phyloP scores from a whole-genome alignment of 139 green algal species.

The Auxenochlorella pyrenoidosa region DNA sequence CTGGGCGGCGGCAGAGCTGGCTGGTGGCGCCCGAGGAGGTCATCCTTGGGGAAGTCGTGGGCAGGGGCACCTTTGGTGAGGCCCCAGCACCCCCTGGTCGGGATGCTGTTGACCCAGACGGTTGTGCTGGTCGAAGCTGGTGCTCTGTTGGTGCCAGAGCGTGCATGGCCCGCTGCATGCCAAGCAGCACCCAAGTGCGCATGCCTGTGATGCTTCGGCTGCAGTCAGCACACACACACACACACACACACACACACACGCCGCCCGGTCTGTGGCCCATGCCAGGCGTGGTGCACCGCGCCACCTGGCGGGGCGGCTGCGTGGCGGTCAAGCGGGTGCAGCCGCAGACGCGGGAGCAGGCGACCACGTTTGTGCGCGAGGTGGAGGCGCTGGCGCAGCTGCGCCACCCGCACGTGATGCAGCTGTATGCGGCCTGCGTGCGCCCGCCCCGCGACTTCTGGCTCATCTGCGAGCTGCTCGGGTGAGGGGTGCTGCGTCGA shows the following conservation, averaged over 20 bases:
- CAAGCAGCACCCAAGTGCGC: too few relatives aligned
- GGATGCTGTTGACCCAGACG: not conserved
- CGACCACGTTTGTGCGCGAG: constrained; percentile 81
- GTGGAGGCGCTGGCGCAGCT: constrained; percentile 58
- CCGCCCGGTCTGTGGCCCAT: not conserved
- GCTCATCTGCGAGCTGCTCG: constrained; percentile 81
- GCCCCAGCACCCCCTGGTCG: too few relatives aligned
- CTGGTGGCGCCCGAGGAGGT: constrained; percentile 54
- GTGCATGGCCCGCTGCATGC: too few relatives aligned
- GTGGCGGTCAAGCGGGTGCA: constrained; percentile 75
- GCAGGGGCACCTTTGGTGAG: constrained; percentile 61
- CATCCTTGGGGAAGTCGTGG: constrained; percentile 65
- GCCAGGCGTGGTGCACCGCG: constrained; percentile 69
- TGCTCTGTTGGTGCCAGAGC: too few relatives aligned
- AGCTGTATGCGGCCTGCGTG: constrained; percentile 67
- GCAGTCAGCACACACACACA: not conserved
- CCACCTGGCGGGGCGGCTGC: constrained; percentile 73
- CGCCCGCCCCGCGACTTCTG: constrained; percentile 66
- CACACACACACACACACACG: not conserved
- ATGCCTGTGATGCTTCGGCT: not conserved
- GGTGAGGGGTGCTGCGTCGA: not conserved
- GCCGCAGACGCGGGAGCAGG: constrained; percentile 54
- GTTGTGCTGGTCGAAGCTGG: too few relatives aligned
- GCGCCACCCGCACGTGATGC: constrained; percentile 79
- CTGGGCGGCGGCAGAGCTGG: constrained; percentile 35